Percentiles rank a stretch among this genome's conserved stretches.
Evolutionary conservation across 2,329 filamentous ascomycete species (phyloP).

Genomic region (Hypoxylon sp.): DNA sequence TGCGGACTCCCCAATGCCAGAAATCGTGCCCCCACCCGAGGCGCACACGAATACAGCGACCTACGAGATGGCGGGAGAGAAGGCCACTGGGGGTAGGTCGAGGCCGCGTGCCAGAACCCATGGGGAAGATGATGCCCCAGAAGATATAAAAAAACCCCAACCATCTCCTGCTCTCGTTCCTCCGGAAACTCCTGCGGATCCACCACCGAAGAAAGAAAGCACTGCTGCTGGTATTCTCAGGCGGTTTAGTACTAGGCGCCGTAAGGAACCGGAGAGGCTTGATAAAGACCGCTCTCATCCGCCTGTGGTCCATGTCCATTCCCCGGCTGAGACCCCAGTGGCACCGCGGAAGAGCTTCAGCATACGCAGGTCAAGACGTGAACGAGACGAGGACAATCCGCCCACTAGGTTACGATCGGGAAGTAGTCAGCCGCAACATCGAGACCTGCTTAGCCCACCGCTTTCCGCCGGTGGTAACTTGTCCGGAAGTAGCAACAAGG

Average conservation of each 20-base stretch:
- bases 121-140: constrained; percentile 90
- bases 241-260: constrained; percentile 89
- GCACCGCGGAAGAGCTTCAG: constrained; percentile 90
- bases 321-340: constrained; percentile 75
- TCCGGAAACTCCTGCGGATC: constrained; percentile 72
- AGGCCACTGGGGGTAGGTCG: constrained; percentile 84
- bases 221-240: constrained; percentile 86
- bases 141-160: constrained; percentile 78
- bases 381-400: constrained; percentile 65
- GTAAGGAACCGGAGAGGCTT: constrained; percentile 75
- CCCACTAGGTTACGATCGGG: constrained; percentile 63
- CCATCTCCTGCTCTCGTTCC: constrained; percentile 62
- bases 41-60: constrained; percentile 88
- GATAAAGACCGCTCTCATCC: constrained; percentile 78
- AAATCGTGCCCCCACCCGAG: constrained; percentile 84
- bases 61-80: constrained; percentile 92
- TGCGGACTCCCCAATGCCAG: constrained; percentile 71
- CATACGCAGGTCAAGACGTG: constrained; percentile 73
- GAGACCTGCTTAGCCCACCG: constrained; percentile 83
- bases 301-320: constrained; percentile 82
- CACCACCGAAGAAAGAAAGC: constrained; percentile 84
- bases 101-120: constrained; percentile 91
- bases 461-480: constrained; percentile 69
- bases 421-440: constrained; percentile 79
- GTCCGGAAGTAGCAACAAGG: constrained; percentile 72